Conservation (phyloP, 257 asterid species). For the Penstemon newberryi region DNA sequence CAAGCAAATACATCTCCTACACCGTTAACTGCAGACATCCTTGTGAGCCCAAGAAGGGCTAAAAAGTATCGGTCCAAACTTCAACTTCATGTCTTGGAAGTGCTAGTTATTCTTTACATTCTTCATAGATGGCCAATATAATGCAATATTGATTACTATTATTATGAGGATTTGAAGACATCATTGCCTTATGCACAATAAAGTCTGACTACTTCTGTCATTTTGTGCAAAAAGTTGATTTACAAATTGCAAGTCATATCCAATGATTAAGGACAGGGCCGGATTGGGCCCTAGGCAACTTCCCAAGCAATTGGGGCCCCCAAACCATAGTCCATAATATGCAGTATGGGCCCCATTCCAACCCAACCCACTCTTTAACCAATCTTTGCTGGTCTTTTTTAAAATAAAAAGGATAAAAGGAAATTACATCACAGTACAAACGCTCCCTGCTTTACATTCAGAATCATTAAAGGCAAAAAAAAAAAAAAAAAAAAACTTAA, state of each 20-base stretch:
- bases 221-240: not conserved
- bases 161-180: not conserved
- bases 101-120: not conserved
- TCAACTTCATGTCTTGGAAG: not conserved
- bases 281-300: no score
- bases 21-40: not conserved
- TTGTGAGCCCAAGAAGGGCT: not conserved
- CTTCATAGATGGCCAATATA: not conserved
- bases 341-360: no score
- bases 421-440: no score
- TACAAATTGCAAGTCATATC: not conserved
- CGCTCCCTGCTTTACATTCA: no score
- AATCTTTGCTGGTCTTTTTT: no score
- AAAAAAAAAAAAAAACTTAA: no score
- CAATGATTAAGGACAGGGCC: not conserved
- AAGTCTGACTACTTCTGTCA: not conserved
- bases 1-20: not conserved
- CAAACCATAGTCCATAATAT: no score
- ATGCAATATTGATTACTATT: not conserved
- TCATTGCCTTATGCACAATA: not conserved
- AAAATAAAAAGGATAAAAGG: no score
- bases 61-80: not conserved
- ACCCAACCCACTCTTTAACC: no score
- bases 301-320: no score
- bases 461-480: no score